Percentiles rank a stretch among this genome's conserved stretches.
These are phyloP conservation scores for Phytophthora pistaciae DNA, from an alignment of 352 stramenopile genomes.

Conservation along the genomic window DNA sequence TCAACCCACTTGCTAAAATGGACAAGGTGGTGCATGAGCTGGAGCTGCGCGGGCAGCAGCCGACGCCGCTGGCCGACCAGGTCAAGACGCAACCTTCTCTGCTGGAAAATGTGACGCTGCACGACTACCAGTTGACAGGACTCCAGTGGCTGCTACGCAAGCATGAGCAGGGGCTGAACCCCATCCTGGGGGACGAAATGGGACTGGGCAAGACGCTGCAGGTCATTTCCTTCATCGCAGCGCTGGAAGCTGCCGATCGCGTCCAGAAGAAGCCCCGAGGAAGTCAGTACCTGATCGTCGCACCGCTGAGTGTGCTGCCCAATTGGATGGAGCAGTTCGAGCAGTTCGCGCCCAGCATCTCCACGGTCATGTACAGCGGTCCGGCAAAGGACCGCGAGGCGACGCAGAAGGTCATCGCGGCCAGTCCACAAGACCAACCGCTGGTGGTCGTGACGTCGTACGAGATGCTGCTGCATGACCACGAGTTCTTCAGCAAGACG, in stretches of 20 bases:
- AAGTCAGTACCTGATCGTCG: slow-evolving; percentile 62
- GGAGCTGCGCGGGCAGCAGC: slow-evolving; percentile 36
- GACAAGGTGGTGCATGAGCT: slow-evolving; percentile 54
- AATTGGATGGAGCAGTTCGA: slow-evolving; percentile 89
- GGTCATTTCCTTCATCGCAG: slow-evolving; percentile 73
- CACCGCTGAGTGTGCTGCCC: slow-evolving; percentile 80
- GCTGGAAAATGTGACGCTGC: slow-evolving; percentile 66
- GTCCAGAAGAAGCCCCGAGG: slow-evolving; percentile 7
- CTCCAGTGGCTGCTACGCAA: slow-evolving; percentile 74
- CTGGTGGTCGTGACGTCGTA: slow-evolving; percentile 83
- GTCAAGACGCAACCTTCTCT: slow-evolving; percentile 37
- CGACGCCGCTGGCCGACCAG: slow-evolving; percentile 28
- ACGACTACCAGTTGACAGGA: slow-evolving; percentile 78
- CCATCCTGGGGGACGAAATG: slow-evolving; percentile 88
- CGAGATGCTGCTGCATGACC: slow-evolving; percentile 73
- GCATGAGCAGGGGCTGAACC: slow-evolving; percentile 68
- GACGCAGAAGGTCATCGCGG: slow-evolving; percentile 31
- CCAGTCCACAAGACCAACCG: slow-evolving; percentile 25
- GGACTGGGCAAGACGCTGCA: slow-evolving; percentile 87
- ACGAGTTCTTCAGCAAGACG: slow-evolving; percentile 57
- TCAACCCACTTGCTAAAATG: slow-evolving; percentile 37
- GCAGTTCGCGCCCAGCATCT: slow-evolving; percentile 67
- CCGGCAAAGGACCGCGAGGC: slow-evolving; percentile 55
- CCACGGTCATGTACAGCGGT: slow-evolving; percentile 64
- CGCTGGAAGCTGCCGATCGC: slow-evolving; percentile 39